Evolutionary conservation across 2,329 filamentous ascomycete genomes (phyloP).

Genomic region (Hypoxylon sp.): DNA sequence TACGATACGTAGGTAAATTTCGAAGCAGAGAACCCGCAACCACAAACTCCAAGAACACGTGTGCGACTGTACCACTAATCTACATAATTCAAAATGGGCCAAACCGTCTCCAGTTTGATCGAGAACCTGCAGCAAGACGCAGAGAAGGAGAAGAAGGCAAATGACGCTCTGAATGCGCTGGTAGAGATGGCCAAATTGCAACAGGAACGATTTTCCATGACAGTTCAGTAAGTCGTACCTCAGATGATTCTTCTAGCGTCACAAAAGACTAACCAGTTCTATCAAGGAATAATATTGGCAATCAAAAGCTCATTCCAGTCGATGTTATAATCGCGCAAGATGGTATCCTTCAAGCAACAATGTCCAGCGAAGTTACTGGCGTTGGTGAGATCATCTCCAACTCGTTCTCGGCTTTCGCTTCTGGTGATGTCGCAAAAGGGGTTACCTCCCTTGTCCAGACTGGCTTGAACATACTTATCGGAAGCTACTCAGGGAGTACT

Average conservation of each 20-base stretch:
- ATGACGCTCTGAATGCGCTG: neutral
- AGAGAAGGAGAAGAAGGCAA: constrained; percentile 3
- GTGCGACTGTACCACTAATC: neutral
- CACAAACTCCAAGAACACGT: neutral
- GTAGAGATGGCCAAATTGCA: constrained; percentile 3
- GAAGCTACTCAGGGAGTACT: neutral
- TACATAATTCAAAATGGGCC: constrained; percentile 2
- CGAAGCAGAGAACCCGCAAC: neutral
- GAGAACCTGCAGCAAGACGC: neutral
- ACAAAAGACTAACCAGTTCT: neutral
- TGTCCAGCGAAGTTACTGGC: neutral
- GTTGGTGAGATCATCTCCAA: neutral
- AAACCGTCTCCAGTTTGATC: neutral
- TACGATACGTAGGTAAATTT: neutral
- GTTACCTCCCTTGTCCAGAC: neutral
- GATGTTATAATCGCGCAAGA: neutral
- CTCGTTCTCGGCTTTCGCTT: neutral
- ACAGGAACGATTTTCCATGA: neutral
- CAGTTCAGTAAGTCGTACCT: neutral
- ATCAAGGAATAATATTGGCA: neutral
- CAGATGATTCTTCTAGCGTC: neutral
- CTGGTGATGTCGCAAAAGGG: neutral
- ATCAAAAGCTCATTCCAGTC: neutral
- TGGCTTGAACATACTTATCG: neutral
- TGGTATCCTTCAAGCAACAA: neutral